Percentiles rank a stretch among this genome's conserved stretches.
These are phyloP conservation scores for Postia placenta DNA, from an alignment of 768 basidiomycete genomes.

Conservation along the genomic window DNA sequence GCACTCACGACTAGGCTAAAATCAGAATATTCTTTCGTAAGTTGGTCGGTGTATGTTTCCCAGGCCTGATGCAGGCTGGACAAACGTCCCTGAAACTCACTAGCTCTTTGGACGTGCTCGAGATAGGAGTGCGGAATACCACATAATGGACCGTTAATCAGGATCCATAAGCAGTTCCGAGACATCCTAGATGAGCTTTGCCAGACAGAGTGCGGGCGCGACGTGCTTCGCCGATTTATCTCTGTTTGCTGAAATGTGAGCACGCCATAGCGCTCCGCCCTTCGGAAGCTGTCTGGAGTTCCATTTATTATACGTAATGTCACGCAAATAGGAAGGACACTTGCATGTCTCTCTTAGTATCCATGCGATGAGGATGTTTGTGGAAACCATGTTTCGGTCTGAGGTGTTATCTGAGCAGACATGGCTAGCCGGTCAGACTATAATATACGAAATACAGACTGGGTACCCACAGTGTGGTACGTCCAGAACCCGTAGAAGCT, in stretches of 20 bases:
- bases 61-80: slow-evolving; percentile 42
- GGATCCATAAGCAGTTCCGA: slow-evolving; percentile 27
- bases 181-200: slow-evolving; percentile 11
- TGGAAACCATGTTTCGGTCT: background rate
- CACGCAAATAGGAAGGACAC: background rate
- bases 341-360: slow-evolving; percentile 43
- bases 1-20: slow-evolving; percentile 47
- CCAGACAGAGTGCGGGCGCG: no score
- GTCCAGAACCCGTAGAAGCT: slow-evolving; percentile 32
- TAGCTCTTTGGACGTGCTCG: slow-evolving; percentile 40
- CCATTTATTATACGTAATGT: background rate
- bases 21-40: slow-evolving; percentile 50
- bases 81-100: slow-evolving; percentile 45
- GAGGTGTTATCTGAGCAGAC: background rate
- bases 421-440: no score
- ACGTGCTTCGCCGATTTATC: slow-evolving; percentile 16
- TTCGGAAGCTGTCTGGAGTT: slow-evolving; percentile 34
- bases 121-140: slow-evolving; percentile 48
- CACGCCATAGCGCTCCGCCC: slow-evolving; percentile 39
- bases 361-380: slow-evolving; percentile 38
- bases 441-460: no score
- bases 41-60: slow-evolving; percentile 42
- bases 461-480: no score
- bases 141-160: slow-evolving; percentile 42
- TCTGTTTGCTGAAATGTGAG: slow-evolving; percentile 27